A percentile compares a stretch with the other conserved stretches of the same genome.
Conservation (phyloP, 2,329 filamentous ascomycete genomes). For the Bipolaris cookei region DNA sequence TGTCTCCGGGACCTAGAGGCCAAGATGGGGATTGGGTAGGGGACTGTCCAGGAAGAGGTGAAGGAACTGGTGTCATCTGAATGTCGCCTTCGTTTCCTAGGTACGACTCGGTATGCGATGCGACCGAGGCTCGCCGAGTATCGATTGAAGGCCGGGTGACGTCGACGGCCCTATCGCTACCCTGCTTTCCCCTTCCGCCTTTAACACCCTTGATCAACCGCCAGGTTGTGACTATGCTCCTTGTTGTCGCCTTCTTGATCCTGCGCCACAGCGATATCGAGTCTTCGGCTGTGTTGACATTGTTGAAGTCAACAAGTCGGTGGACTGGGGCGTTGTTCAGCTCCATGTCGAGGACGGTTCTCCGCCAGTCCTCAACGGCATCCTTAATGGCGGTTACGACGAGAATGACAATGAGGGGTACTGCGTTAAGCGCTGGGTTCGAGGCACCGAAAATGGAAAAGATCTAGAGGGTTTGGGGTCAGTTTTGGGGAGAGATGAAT, state of each 20-base stretch:
- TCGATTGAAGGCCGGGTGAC: conserved; percentile 71
- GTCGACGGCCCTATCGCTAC: conserved; percentile 58
- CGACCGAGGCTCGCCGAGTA: conserved; percentile 64
- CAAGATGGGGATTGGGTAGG: conserved; percentile 35
- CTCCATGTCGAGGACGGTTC: conserved; percentile 88
- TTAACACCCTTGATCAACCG: conserved; percentile 53
- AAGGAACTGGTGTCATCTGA: conserved; percentile 94
- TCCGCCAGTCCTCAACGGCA: conserved; percentile 90
- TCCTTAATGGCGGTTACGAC: conserved; percentile 90
- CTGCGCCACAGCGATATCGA: conserved; percentile 84
- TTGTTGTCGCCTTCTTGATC: conserved; percentile 86
- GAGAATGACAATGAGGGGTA: conserved; percentile 92
- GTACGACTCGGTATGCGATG: conserved; percentile 60
- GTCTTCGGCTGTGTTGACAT: conserved; percentile 91
- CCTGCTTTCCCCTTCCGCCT: conserved; percentile 47
- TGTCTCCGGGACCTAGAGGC: conserved; percentile 37
- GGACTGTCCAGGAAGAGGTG: conserved; percentile 66
- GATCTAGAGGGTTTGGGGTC: conserved; percentile 64
- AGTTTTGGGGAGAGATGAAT: conserved; percentile 18
- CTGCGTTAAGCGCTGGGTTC: conserved; percentile 87
- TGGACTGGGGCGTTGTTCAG: conserved; percentile 97
- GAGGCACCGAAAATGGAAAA: conserved; percentile 94
- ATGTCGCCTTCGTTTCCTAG: conserved; percentile 69
- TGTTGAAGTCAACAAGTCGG: conserved; percentile 83
- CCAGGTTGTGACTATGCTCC: conserved; percentile 64